Base-by-base conservation (phyloP, 495 filamentous ascomycete genomes). In the Lasiosphaeria hispida region DNA sequence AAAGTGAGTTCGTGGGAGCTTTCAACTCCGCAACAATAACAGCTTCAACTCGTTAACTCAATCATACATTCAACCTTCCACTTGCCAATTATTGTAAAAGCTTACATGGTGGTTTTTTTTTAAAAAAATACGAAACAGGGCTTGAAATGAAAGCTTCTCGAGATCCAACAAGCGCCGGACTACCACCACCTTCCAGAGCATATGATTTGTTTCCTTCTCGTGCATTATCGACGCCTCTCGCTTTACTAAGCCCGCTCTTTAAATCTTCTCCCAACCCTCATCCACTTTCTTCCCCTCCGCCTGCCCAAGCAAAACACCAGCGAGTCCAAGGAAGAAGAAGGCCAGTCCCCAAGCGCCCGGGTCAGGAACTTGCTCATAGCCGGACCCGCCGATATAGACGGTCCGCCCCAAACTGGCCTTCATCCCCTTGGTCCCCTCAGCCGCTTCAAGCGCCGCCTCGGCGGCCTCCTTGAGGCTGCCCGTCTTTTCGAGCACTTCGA, bases 321-420 rank as follows among this genome's bases (percentile, higher is more conserved):
- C 88, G 59, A 98, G 57, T 0, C 92, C 94, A 53, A 79, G 73
- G 70, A 96, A 85, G 67, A 98, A 91, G 63, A 85, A 83, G 17
- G 80, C 87, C 63, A 96, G 74, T 39, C 90, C 95, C 79, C 83
- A 88, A 19, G 94, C 94, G 7, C 94, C 94, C 1, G 94, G 94
- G 72, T 98, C 94, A 9, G 93, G 92, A 7, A 97, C 84, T 63
- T 90, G 82, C 63, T 89, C 82, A 64, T 80, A 89, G 0, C 86
- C 87, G 53, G 87, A 80, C n/a, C 92, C 87, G 39, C 91, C 92
- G 57, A 98, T 86, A 75, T 98, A 98, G 11, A 97, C 93, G 7
- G 88, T 86, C 58, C 94, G 79, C 5, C 94, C 94, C 30, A 98
- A 73, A 63, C 85, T 92, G 36, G 94, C 89, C 69, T 84, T 85